These are phyloP conservation scores for Trapa bicornis DNA, from an alignment of 345 rosid species.

Conservation along the genomic window DNA sequence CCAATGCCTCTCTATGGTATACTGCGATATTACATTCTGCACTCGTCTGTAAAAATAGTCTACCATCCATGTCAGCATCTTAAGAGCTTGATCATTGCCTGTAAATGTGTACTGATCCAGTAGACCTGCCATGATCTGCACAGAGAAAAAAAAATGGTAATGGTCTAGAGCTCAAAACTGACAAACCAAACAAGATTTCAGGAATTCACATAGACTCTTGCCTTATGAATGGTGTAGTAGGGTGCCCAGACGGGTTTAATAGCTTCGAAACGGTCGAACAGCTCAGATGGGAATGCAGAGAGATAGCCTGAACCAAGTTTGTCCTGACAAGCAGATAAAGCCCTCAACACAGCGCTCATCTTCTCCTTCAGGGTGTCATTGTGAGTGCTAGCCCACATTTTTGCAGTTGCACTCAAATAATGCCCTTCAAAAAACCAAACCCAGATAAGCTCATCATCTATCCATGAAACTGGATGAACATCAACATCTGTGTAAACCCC, in stretches of 20 bases:
- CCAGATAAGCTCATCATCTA: not conserved
- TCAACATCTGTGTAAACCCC: not conserved
- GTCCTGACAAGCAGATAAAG: constrained; percentile 58
- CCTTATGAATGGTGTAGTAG: constrained; percentile 95
- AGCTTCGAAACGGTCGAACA: constrained; percentile 76
- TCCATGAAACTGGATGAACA: not conserved
- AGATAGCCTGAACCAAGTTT: constrained; percentile 74
- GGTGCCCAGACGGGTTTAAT: constrained; percentile 91
- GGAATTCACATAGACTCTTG: constrained; percentile 6
- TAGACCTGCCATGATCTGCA: constrained; percentile 79
- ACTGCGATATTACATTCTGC: constrained; percentile 46
- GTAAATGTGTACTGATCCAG: constrained; percentile 73
- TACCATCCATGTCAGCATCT: constrained; percentile 75
- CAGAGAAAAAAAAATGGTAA: constrained; percentile 9
- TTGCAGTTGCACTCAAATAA: constrained; percentile 83
- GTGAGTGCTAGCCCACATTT: constrained; percentile 94
- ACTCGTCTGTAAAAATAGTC: constrained; percentile 77
- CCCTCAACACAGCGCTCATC: constrained; percentile 64
- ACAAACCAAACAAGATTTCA: not conserved
- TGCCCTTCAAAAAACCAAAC: constrained; percentile 46
- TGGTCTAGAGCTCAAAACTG: not conserved
- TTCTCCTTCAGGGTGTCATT: constrained; percentile 45
- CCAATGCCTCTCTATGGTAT: constrained; percentile 62
- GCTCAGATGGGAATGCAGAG: constrained; percentile 79
- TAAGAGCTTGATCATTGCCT: constrained; percentile 48